Base-by-base conservation (phyloP, 495 filamentous ascomycete genomes). In the Xylaria sp. region DNA sequence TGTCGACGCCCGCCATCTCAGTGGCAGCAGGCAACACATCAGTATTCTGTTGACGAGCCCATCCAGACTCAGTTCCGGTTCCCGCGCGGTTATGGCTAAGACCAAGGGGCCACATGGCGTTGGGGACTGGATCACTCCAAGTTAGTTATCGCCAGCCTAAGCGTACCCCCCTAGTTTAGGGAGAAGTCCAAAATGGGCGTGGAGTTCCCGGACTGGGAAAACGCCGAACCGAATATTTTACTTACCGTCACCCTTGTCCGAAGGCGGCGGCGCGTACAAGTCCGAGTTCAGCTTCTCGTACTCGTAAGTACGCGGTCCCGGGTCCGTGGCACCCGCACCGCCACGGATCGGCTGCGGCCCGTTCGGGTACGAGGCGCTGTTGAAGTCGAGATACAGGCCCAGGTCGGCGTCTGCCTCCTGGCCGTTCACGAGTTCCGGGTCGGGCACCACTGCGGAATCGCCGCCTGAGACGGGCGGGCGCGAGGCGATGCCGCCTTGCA, bases 1-100 rank as follows among this genome's bases (percentile, higher is more conserved):
- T 94, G 73, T 94, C 88, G 1, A 94, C 92, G 61, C 92, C 92
- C 1, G 92, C 91, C 88, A 94, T 91, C 63, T 84, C 84, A 11
- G 80, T 89, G 17, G 90, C 90, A 40, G 81, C 83, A 0, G 92
- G 91, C 71, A 93, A 83, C 21, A 91, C 86, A 12, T 83, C 80
- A 2, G 81, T 77, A 68, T 92, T 91, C 77, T 93, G 85, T 75
- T 93, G 90, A 9, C 92, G 82, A 26, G 91, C 89, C 90, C 89
- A 94, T 1, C 92, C 92, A 8, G 89, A 84, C 57, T 79, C 80
- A 31, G 85, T 81, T 19, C 77, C 75, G 2, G 84, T 80, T 31
- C 90, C 91, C 19, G 88, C 79, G 33, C 88, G 83, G 69, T 88
- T 88, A 70, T 90, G 88, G 64, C 89, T 91, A 12, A 93, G 80